Conservation (phyloP, 352 stramenopile genomes). For the Pilasporangium apinafurcum region DNA sequence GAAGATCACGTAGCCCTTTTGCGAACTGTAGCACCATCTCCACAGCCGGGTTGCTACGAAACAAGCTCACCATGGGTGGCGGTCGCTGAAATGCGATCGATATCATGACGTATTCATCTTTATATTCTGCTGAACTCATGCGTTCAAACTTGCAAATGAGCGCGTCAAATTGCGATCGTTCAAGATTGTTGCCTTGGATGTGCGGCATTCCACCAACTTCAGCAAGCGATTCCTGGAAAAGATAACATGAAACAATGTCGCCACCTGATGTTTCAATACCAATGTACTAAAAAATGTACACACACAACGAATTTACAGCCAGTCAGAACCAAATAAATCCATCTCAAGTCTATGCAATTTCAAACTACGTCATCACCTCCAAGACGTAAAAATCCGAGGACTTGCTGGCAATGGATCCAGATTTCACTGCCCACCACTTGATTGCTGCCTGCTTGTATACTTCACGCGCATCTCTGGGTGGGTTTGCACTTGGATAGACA, state of each 20-base stretch:
- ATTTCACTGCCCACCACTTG: constrained; percentile 89
- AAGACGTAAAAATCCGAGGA: constrained; percentile 84
- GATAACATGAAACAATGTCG: constrained; percentile 77
- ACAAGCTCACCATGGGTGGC: constrained; percentile 73
- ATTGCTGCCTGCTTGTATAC: constrained; percentile 85
- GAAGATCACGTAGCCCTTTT: constrained; percentile 63
- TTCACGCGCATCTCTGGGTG: constrained; percentile 52
- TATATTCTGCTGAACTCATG: constrained; percentile 47
- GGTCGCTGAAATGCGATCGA: constrained; percentile 83
- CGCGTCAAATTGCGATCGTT: constrained; percentile 79
- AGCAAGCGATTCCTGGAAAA: constrained; percentile 81
- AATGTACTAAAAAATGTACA: constrained; percentile 47
- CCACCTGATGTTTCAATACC: constrained; percentile 69
- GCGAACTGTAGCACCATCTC: constrained; percentile 84
- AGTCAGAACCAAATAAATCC: constrained; percentile 1
- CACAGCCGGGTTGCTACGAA: constrained; percentile 74
- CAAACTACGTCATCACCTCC: constrained; percentile 33
- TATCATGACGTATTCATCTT: constrained; percentile 74
- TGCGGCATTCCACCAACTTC: constrained; percentile 81
- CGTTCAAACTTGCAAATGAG: constrained; percentile 85
- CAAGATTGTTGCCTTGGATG: constrained; percentile 70
- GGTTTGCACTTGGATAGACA: constrained; percentile 70
- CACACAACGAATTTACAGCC: constrained; percentile 5
- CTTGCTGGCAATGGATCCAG: constrained; percentile 66
- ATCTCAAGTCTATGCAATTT: constrained; percentile 6